Evolutionary conservation across 1,284 basidiomycete species (phyloP), one percentile per base, ranked within the genome.

Genomic region (Cystobasidiaceae sp.): DNA sequence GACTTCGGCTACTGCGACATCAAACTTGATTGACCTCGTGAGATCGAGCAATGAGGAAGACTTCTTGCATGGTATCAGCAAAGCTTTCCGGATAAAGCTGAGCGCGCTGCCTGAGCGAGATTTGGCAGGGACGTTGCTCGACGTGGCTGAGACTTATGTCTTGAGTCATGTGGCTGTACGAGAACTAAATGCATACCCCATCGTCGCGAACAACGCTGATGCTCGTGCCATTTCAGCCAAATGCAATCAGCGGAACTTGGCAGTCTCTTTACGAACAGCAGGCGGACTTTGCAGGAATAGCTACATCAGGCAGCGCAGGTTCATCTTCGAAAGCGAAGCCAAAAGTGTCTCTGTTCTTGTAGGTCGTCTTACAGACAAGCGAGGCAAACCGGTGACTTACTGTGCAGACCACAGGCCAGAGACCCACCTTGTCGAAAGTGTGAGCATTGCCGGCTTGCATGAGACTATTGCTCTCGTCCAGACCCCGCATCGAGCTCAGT

Each of bases 91-190:
- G 11, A 11, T n/a, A 25, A 27, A 27, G 13, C 39, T 62, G 32
- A 21, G 23, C 2, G n/a, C 17, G 8, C 34, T 52, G 49, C 34
- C 5, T 4, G 49, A 62, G 15, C 7, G 5, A 8, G 8, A 28
- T 2, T 2, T 23, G 9, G 54, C 54, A 4, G 21, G 13, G 13
- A n/a, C 25, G 11, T 21, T 59, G 21, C 25, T 60, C 11, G 43
- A 32, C 1, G 30, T 51, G 6, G 66, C 66, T 19, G 32, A 44
- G 32, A 52, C 49, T 28, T 67, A 67, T 43, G 44, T 67, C 21
- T n/a, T 62, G 11, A 33, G 48, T 25, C 65, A 61, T 32, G 63
- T 66, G 50, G 63, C 63, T 4, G 63, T 66, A 52, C 21, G 63
- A 13, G 19, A 34, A n/a, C n/a, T n/a, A n/a, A n/a, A n/a, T n/a